Percentiles rank a stretch among this genome's conserved stretches.
Conservation (phyloP, 2,329 filamentous ascomycete species). For the Exophiala aquamarina region DNA sequence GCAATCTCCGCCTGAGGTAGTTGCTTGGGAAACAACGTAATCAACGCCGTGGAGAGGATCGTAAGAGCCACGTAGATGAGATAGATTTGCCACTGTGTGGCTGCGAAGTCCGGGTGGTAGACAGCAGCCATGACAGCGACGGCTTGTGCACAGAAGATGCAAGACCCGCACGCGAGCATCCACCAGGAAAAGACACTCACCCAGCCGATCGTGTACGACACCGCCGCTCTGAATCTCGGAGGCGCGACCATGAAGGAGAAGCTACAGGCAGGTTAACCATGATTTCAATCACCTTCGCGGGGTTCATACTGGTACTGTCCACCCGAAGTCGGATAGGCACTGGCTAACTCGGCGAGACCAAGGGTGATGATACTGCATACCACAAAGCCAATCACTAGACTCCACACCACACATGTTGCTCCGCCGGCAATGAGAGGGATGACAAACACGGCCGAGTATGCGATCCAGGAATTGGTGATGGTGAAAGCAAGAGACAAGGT, state of each 20-base stretch:
- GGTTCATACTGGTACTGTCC: slow-evolving; percentile 32
- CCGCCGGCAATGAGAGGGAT: slow-evolving; percentile 29
- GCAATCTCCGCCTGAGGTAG: slow-evolving; percentile 18
- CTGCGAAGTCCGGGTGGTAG: slow-evolving; percentile 17
- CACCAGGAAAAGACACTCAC: slow-evolving; percentile 30
- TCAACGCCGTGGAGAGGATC: slow-evolving; percentile 8
- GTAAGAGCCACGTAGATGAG: slow-evolving; percentile 25
- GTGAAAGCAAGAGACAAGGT: slow-evolving; percentile 31
- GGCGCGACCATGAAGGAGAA: slow-evolving; percentile 31
- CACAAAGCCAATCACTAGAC: slow-evolving; percentile 26
- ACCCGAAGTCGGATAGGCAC: slow-evolving; percentile 29
- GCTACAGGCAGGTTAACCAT: slow-evolving; percentile 2
- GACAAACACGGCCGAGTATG: slow-evolving; percentile 28
- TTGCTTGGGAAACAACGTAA: slow-evolving; percentile 14
- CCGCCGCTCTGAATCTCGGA: slow-evolving; percentile 8
- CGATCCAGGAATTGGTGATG: slow-evolving; percentile 37
- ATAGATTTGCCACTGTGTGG: slow-evolving; percentile 29
- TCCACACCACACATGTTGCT: slow-evolving; percentile 28
- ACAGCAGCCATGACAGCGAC: slow-evolving; percentile 17
- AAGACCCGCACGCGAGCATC: slow-evolving; percentile 20
- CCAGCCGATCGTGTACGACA: slow-evolving; percentile 30
- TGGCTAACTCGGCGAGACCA: slow-evolving; percentile 30
- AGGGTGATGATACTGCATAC: slow-evolving; percentile 28
- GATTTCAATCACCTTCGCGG: background rate
- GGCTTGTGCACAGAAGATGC: slow-evolving; percentile 21